Evolutionary conservation across 2,329 filamentous ascomycete genomes (phyloP), one percentile per base, ranked within the genome.

Genomic region (Aspergillus alliaceus): DNA sequence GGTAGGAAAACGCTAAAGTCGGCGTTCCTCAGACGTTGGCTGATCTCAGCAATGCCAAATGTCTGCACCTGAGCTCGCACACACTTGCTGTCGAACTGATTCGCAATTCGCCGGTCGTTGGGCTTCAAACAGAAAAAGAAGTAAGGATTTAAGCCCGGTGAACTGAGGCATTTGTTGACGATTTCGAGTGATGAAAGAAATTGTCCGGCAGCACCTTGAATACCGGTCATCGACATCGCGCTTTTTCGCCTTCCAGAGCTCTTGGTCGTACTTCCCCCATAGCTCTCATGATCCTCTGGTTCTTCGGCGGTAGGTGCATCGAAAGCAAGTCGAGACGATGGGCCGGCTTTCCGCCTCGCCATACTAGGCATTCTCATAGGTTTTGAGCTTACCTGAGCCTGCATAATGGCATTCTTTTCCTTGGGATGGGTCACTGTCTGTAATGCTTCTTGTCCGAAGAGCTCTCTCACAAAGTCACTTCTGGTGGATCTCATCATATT

Each of bases 21-120:
- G 0, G 93, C 93, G 54, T 93, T 93, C 50, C 93, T 86, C 37
- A 99, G 82, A 20, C 95, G 85, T 71, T 97, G 93, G 71, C 93
- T 96, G 73, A 99, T 97, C 72, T 99, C 95, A 1, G 93, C 93
- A 68, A 99, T 96, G 31, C 95, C 95, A 65, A 98, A 91, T 0
- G 92, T 96, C 71, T 98, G 93, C 1, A 99, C 85, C 72, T 99
- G 95, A 11, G 90, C 90, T 4, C 95, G 88, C 22, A 99, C 95
- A 72, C 95, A 99, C 75, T 98, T 98, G 83, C 92, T 97, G 75
- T 99, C 95, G 67, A 98, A 99, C 70, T 99, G 95, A 66, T 99
- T 99, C 60, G 95, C 93, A 64, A 99, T 99, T 50, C 95, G 87
- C 53, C 95, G 86, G 72, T 99, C 95, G 66, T 99, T 99, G 22